Evolutionary conservation across 768 basidiomycete species (phyloP).

Genomic region (Pulveroboletus sp.): DNA sequence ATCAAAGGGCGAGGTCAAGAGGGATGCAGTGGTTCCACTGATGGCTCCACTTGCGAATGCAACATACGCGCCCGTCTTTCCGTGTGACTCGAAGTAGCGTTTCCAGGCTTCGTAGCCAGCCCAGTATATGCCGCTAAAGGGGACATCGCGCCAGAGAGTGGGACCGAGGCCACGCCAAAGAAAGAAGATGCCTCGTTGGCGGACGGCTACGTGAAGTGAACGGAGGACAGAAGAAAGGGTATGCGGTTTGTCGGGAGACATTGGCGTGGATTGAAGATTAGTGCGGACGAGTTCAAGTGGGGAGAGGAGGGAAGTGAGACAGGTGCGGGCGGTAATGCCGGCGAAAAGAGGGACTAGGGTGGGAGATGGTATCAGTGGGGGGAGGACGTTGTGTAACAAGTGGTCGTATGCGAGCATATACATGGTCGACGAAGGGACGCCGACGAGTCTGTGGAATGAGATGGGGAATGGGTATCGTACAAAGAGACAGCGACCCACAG

Average conservation of each 20-base stretch:
- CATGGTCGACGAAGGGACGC: constrained; percentile 86
- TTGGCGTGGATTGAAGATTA: constrained; percentile 86
- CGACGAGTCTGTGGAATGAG: constrained; percentile 60
- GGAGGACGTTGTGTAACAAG: constrained; percentile 62
- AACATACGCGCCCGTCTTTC: constrained; percentile 57
- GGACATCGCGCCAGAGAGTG: constrained; percentile 95
- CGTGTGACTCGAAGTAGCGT: constrained; percentile 49
- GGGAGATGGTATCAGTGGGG: constrained; percentile 54
- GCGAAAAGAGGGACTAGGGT: constrained; percentile 69
- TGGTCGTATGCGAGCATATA: constrained; percentile 98
- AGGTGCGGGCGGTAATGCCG: constrained; percentile 78
- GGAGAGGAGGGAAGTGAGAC: constrained; percentile 75
- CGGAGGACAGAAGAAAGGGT: constrained; percentile 73
- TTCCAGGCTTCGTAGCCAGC: constrained; percentile 90
- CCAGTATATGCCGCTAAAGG: constrained; percentile 98
- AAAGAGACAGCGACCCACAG: constrained; percentile 50
- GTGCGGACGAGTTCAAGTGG: constrained; percentile 94
- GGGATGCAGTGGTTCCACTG: constrained; percentile 82
- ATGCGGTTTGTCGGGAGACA: constrained; percentile 64
- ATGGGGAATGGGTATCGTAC: constrained; percentile 7
- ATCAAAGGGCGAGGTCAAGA: constrained; percentile 93
- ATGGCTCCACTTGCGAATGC: constrained; percentile 90
- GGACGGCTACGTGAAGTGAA: constrained; percentile 59
- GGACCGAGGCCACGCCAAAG: constrained; percentile 92
- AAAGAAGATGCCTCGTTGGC: constrained; percentile 58